Percentiles rank a stretch among this genome's conserved stretches.
Conservation (phyloP, 1,284 basidiomycete species). For the Anthracocystis walkeri region DNA sequence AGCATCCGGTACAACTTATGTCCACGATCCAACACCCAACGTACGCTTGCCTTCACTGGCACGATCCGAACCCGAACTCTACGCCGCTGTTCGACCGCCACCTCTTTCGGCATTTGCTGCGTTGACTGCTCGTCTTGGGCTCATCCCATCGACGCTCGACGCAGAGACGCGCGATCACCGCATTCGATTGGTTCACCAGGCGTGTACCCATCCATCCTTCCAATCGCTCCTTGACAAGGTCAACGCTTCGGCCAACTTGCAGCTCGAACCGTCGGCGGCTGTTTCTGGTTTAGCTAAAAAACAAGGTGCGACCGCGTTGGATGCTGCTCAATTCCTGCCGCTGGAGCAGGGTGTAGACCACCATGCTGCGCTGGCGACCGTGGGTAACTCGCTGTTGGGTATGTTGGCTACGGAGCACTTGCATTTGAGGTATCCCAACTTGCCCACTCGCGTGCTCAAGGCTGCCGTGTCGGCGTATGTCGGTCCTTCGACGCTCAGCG, state of each 20-base stretch:
- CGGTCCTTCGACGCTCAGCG: conserved; percentile 83
- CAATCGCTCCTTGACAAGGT: conserved; percentile 44
- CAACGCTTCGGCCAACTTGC: conserved; percentile 24
- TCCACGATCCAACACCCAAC: conserved; percentile 49
- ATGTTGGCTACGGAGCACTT: conserved; percentile 89
- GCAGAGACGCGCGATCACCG: conserved; percentile 46
- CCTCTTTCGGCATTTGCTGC: conserved; percentile 57
- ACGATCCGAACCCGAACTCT: conserved; percentile 60
- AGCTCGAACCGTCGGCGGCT: conserved; percentile 29
- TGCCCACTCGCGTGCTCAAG: conserved; percentile 90
- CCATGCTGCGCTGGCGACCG: conserved; percentile 83
- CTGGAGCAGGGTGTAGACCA: conserved; percentile 59
- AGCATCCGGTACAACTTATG: conserved; percentile 10
- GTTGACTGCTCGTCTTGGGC: conserved; percentile 57
- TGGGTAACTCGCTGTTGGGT: conserved; percentile 92
- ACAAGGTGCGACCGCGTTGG: conserved; percentile 18
- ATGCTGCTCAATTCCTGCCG: conserved; percentile 34
- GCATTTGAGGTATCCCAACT: conserved; percentile 84
- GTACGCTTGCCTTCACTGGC: conserved; percentile 60
- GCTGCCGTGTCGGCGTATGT: conserved; percentile 90
- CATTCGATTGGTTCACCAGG: conserved; percentile 54
- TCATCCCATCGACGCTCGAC: conserved; percentile 41
- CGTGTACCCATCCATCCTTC: conserved; percentile 64
- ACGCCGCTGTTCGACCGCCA: conserved; percentile 58
- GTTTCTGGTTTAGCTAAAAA: conserved; percentile 32